Evolutionary conservation across 768 basidiomycete genomes (phyloP), one percentile per base, ranked within the genome.

Genomic region (Lyophyllum decastes): DNA sequence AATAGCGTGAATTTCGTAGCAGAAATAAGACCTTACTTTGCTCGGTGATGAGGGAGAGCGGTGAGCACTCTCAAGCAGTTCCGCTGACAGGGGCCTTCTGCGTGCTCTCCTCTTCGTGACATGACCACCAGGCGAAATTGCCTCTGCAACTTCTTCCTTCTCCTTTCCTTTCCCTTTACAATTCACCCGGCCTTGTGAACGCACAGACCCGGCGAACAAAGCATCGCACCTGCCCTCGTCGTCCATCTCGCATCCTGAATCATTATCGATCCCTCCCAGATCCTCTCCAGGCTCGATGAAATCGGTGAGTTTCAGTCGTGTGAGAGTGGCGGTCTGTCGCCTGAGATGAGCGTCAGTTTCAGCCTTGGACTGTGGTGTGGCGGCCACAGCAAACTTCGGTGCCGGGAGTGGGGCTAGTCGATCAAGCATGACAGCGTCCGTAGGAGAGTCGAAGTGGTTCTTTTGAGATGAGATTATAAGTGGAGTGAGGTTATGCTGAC

Each of bases 61-160:
- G 53, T 41, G 17, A 10, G 76, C 70, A 60, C 79, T 80, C 68
- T 86, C 81, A 17, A 84, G 76, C 46, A 90, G 72, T 66, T 89
- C 88, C 25, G 81, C 70, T 19, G 90, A 91, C 14, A 90, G 76
- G 2, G 89, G 90, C 51, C 89, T 78, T 25, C 88, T 84, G 11
- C 88, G 84, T 1, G 89, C 90, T 11, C 90, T 83, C 55, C 89
- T 80, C 70, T 92, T 92, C 38, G 78, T 81, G 55, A 92, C 76
- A 70, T 90, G 90, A 0, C 89, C 90, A 12, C 88, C 88, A 2
- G 90, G 90, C 0, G 89, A 92, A 57, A 91, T 78, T 1, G 84
- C 85, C 60, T 86, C 88, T 2, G 77, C 84, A 27, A 88, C 84
- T 65, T 89, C 87, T 59, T 83, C 81, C 49, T 75, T 73, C 22